Base-by-base conservation (phyloP, 73 alveolate genomes). In the Durusdinium trenchii region DNA sequence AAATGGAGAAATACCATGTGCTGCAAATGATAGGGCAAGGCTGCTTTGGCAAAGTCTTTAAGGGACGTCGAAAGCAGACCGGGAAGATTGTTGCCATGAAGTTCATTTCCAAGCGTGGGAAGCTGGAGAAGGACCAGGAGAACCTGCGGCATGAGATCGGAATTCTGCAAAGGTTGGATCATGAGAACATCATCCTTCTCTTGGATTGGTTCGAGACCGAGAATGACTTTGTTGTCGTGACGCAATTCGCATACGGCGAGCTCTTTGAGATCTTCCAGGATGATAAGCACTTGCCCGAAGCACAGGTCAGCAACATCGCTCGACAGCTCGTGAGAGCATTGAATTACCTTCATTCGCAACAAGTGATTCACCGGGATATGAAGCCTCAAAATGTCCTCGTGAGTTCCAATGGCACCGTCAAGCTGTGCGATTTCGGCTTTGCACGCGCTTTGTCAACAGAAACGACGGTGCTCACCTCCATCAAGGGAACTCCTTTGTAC, bases 401-500 rank as follows among this genome's bases (percentile, higher is more conserved):
- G 43, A 99, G 99, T n/a, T 99, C 99, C 47, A 99, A 99, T 86
- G 99, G 99, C 62, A 99, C 99, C 20, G 99, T 99, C 51, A 99
- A 99, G 99, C 99, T 99, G 20, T 99, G 99, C 78, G 99, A 99
- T 99, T 99, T 99, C 97, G 99, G 99, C 42, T 99, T 99, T 95
- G 99, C 99, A 6, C 99, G 99, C 76, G 99, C 99, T 20, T 99
- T 99, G 99, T 99, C 99, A 61, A 99, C 99, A 43, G 99, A 99
- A 98, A 99, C 99, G 30, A 99, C 99, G 94, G 99, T 99, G 47
- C 99, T 99, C 62, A 99, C 99, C 45, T 99, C 99, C 43, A 99
- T 99, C 89, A 99, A 99, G 99, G 99, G 99, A 64, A 99, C 99
- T 57, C 99, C 99, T 1, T 99, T 99, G 83, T 99, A 99, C 98